Evolutionary conservation across 2,329 filamentous ascomycete species (phyloP).

Genomic region (Biscogniauxia sp.): DNA sequence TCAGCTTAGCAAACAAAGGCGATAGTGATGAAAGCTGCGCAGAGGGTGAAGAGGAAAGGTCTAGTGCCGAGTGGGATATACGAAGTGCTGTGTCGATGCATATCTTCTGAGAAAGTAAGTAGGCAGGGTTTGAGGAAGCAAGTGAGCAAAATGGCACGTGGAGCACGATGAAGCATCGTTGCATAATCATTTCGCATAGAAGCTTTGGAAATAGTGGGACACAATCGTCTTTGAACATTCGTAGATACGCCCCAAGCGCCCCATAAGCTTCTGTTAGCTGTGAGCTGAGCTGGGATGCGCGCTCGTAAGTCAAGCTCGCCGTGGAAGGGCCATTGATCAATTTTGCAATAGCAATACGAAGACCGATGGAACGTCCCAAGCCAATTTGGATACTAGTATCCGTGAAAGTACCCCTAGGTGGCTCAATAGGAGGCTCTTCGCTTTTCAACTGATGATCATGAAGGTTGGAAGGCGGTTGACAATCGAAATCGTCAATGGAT

Average conservation of each 20-base stretch:
- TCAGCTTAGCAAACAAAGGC: no score
- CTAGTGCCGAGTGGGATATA: background rate
- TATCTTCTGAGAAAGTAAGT: conserved; percentile 8
- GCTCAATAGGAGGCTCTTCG: background rate
- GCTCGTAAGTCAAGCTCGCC: conserved; percentile 1
- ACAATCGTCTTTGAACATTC: conserved; percentile 1
- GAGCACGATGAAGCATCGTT: conserved; percentile 10
- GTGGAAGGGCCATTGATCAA: conserved; percentile 6
- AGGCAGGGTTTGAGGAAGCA: conserved; percentile 3
- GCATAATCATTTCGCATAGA: conserved; percentile 8
- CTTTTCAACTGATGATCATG: conserved; percentile 7
- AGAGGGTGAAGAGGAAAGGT: no score
- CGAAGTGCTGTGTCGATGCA: conserved; percentile 10
- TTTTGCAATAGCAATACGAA: conserved; percentile 6
- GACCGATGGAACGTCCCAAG: conserved; percentile 5
- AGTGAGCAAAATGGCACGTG: conserved; percentile 8
- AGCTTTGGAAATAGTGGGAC: conserved; percentile 5
- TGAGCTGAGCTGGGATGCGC: conserved; percentile 5
- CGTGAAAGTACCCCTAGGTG: background rate
- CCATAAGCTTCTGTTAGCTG: conserved; percentile 5
- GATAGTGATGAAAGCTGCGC: no score
- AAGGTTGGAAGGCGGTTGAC: conserved; percentile 6
- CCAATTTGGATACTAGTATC: conserved; percentile 11
- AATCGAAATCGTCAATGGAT: conserved; percentile 9
- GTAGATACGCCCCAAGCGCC: conserved; percentile 2